Evolutionary conservation across 2,329 filamentous ascomycete species (phyloP), one percentile per base, ranked within the genome.

Genomic region (Cytospora paraplurivora): DNA sequence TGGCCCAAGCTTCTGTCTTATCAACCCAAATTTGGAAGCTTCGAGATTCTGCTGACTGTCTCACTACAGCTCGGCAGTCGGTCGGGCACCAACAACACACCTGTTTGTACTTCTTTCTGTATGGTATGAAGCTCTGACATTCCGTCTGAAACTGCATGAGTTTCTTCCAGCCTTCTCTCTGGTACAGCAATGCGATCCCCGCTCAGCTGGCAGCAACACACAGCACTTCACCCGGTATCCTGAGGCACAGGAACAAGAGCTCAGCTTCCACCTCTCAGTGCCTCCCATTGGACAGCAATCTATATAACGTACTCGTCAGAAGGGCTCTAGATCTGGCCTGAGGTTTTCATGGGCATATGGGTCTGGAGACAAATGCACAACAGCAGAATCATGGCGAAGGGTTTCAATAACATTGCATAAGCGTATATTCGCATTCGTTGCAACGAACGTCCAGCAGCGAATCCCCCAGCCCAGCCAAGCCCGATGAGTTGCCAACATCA

Each of bases 1-100:
- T 62, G 62, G 67, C 65, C 66, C 66, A 66, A 69, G 67, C 67
- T 69, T 60, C 55, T 68, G 55, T 58, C 59, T 63, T 68, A 68
- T 66, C 66, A 71, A 66, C 56, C 66, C 68, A 68, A 63, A 68
- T 67, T 67, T 63, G 66, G 44, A 47, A 47, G 44, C 44, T 47
- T 47, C 44, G 44, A 47, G 44, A 21, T n/a, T 47, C 11, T 47
- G 44, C 44, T 47, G 44, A 47, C 44, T 47, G 44, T 47, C 21
- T 47, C 44, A 47, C 44, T 19, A 12, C 44, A 47, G n/a, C 7
- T 21, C 17, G 44, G 44, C 44, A 27, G 27, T 27, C 27, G 27
- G 27, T 27, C 27, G 27, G 27, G 27, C n/a, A 47, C 44, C 37
- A 50, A 37, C 15, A 13, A 27, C 8, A 50, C 50, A 8, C 19